phyloP scores from a whole-genome alignment of 1,284 basidiomycete genomes.

The Leccinum fuscescens region DNA sequence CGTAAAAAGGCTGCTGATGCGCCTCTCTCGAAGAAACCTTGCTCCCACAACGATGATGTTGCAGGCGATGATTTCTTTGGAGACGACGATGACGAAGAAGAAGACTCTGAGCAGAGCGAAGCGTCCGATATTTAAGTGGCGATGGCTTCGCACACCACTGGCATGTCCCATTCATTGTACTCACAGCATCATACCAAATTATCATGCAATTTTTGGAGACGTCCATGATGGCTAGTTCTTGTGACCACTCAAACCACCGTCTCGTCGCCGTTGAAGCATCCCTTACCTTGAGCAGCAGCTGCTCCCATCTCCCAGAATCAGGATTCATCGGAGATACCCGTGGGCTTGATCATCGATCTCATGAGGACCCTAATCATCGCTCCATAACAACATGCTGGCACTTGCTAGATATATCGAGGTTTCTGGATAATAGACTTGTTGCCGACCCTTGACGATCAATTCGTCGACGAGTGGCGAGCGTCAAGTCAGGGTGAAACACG shows the following conservation, averaged over 20 bases:
- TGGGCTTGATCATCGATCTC: background rate
- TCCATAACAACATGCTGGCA: background rate
- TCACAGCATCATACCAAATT: background rate
- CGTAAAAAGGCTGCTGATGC: background rate
- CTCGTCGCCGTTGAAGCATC: background rate
- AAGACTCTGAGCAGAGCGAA: slow-evolving; percentile 20
- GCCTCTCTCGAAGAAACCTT: slow-evolving; percentile 7
- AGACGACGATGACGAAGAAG: slow-evolving; percentile 33
- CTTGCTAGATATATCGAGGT: background rate
- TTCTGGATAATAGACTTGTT: background rate
- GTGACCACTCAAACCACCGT: background rate
- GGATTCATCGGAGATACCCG: background rate
- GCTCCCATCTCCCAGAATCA: background rate
- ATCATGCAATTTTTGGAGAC: background rate
- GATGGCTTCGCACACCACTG: background rate
- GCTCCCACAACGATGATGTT: slow-evolving; percentile 19
- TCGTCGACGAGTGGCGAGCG: background rate
- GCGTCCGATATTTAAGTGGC: slow-evolving; percentile 9
- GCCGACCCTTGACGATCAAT: background rate
- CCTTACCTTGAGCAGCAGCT: background rate
- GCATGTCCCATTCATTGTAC: slow-evolving; percentile 1
- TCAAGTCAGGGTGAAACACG: background rate
- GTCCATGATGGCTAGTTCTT: background rate
- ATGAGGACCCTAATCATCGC: background rate
- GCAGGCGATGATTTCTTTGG: slow-evolving; percentile 51